These are phyloP conservation scores for Bonnemaisonia californica DNA, from an alignment of 31 red algal species.

Conservation along the genomic window DNA sequence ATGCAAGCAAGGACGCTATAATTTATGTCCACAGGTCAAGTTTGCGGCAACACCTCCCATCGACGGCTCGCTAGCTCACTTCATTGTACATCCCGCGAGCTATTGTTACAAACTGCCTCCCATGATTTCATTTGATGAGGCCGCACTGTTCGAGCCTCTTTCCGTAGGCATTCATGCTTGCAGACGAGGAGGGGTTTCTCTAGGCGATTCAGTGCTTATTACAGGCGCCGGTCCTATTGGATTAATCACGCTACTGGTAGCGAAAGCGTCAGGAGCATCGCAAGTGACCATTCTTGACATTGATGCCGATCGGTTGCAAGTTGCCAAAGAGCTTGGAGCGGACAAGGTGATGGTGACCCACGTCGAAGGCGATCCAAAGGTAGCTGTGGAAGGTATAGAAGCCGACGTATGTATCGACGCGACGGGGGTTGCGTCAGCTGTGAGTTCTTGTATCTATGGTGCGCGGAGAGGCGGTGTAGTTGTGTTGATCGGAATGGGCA, in stretches of 20 bases:
- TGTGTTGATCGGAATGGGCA: slow-evolving; percentile 81
- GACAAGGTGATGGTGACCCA: slow-evolving; percentile 51
- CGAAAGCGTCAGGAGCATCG: slow-evolving; percentile 69
- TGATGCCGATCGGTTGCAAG: slow-evolving; percentile 55
- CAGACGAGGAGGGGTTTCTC: slow-evolving; percentile 53
- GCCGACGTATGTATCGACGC: slow-evolving; percentile 78
- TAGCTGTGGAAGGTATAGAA: slow-evolving; percentile 44
- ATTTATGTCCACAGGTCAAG: slow-evolving; percentile 76
- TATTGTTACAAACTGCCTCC: slow-evolving; percentile 76
- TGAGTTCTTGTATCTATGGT: slow-evolving; percentile 50
- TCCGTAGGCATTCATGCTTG: slow-evolving; percentile 87
- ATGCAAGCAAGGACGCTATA: slow-evolving; percentile 84
- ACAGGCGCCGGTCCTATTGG: slow-evolving; percentile 88
- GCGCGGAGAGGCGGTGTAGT: slow-evolving; percentile 71
- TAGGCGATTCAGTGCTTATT: slow-evolving; percentile 59
- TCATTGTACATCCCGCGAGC: slow-evolving; percentile 67
- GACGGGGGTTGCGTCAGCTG: slow-evolving; percentile 65
- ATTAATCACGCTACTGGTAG: slow-evolving; percentile 67
- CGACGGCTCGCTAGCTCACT: slow-evolving; percentile 68
- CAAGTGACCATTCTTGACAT: slow-evolving; percentile 69
- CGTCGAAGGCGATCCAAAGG: slow-evolving; percentile 54
- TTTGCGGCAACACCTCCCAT: slow-evolving; percentile 93
- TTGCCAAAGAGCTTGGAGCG: slow-evolving; percentile 71
- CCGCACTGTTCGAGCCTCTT: slow-evolving; percentile 89
- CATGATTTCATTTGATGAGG: slow-evolving; percentile 82